These are phyloP conservation scores for Polytrichum commune DNA, from an alignment of 225 moss, liverwort and hornwort species.

Conservation along the genomic window DNA sequence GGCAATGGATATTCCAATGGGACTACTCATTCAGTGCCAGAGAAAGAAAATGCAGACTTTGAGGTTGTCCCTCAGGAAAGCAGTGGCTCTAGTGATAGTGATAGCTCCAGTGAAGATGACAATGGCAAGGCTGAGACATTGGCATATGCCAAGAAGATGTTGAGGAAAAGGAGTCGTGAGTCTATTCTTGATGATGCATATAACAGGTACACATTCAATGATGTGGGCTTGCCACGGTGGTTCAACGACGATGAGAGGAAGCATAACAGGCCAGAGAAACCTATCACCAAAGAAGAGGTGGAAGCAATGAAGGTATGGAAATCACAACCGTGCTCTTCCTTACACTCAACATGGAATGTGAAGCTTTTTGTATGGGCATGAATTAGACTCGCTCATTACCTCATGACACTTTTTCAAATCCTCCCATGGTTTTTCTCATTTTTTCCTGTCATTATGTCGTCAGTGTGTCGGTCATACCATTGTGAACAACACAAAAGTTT, in stretches of 20 bases:
- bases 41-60: constrained; percentile 57
- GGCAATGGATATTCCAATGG: constrained; percentile 26
- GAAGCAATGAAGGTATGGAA: constrained; percentile 77
- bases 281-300: constrained; percentile 85
- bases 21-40: constrained; percentile 16
- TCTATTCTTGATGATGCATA: constrained; percentile 87
- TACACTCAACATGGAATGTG: not conserved
- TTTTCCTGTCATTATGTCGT: too few species aligned
- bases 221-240: constrained; percentile 82
- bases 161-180: constrained; percentile 76
- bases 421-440: too few species aligned
- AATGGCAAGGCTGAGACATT: constrained; percentile 84
- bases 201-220: constrained; percentile 87
- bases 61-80: constrained; percentile 84
- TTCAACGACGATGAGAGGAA: constrained; percentile 96
- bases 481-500: too few species aligned
- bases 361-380: not conserved
- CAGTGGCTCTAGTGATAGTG: constrained; percentile 67
- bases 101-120: constrained; percentile 65
- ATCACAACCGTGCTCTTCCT: not conserved
- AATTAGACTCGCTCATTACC: too few species aligned
- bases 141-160: constrained; percentile 90
- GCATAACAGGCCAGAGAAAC: constrained; percentile 72
- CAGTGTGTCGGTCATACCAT: too few species aligned
- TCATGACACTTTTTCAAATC: too few species aligned